Evolutionary conservation across 106 monocot species (phyloP).

Genomic region (Hemerocallis citrina): DNA sequence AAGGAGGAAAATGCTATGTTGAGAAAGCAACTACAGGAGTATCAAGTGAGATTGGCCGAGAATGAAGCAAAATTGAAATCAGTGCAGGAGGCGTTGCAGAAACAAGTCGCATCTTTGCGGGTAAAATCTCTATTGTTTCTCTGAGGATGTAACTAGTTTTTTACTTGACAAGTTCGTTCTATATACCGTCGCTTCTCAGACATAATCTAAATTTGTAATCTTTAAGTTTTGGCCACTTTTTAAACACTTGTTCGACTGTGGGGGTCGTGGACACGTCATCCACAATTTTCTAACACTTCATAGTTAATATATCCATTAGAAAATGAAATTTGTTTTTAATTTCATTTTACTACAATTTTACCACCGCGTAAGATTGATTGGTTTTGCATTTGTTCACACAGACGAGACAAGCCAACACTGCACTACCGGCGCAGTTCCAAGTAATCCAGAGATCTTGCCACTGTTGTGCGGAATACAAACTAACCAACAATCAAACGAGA

Average conservation of each 20-base stretch:
- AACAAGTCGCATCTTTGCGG: conserved; percentile 66
- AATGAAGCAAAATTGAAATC: conserved; percentile 76
- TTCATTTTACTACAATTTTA: background rate
- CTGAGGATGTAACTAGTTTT: no score
- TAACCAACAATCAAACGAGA: no score
- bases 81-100: conserved; percentile 79
- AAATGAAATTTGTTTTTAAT: no score
- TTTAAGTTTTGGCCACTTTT: background rate
- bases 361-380: conserved; percentile 1
- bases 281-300: no score
- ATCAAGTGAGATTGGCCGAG: conserved; percentile 54
- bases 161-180: no score
- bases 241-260: no score
- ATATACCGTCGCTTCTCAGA: no score
- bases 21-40: conserved; percentile 43
- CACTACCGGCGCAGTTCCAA: conserved; percentile 7
- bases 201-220: no score
- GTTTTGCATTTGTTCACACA: conserved; percentile 22
- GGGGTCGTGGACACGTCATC: no score
- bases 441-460: no score
- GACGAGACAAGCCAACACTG: conserved; percentile 56
- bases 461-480: no score
- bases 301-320: no score
- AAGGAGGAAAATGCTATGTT: conserved; percentile 66
- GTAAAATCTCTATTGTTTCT: conserved; percentile 26